Percentiles rank a stretch among this genome's conserved stretches.
Conservation (phyloP, 306 rosid genomes). For the barrel medic (Medicago truncatula) region MtrunA17r5.0-ANR NC_053042.1:47205001-47205500, state of each 20-base stretch:
- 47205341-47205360: constrained; percentile 81
- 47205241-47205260: background rate
- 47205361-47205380: constrained; percentile 30
- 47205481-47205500: too few relatives aligned
- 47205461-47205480: too few relatives aligned
- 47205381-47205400: constrained; percentile 25
- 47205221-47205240: background rate
- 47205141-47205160: background rate
- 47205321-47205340: constrained; percentile 95
- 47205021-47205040: constrained; percentile 83
- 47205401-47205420: constrained; percentile 27
- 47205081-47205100: background rate
- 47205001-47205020: constrained; percentile 89
- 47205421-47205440: constrained; percentile 42
- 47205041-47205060: constrained; percentile 76
- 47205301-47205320: constrained; percentile 73
- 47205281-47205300: background rate
- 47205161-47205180: too few relatives aligned
- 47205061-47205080: constrained; percentile 57
- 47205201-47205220: background rate
- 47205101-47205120: too few relatives aligned
- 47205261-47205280: background rate
- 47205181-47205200: too few relatives aligned
- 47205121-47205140: background rate
- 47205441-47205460: background rate